These are phyloP conservation scores for Lolium perenne DNA, from an alignment of 176 grass and related monocot species.

Conservation along the genomic window DNA sequence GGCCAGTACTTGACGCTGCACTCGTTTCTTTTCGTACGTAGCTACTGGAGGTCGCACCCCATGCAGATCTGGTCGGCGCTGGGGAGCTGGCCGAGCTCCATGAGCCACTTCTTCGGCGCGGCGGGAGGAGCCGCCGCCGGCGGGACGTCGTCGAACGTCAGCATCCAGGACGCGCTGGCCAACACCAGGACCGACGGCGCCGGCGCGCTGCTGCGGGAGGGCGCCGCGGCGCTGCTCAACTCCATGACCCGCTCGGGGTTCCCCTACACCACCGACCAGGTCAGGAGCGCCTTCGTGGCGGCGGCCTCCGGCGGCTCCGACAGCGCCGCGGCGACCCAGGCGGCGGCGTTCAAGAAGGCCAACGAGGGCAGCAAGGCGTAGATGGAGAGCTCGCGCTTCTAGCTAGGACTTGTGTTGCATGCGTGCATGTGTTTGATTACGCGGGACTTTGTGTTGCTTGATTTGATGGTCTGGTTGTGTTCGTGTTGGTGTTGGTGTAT, in stretches of 20 bases:
- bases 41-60: slow-evolving; percentile 82
- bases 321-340: slow-evolving; percentile 55
- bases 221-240: slow-evolving; percentile 80
- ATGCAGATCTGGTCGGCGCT: slow-evolving; percentile 62
- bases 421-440: background rate
- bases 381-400: background rate
- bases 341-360: slow-evolving; percentile 71
- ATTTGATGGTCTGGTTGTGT: slow-evolving; percentile 20
- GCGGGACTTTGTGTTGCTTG: slow-evolving; percentile 22
- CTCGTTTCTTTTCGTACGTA: background rate
- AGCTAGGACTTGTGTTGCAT: background rate
- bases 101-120: slow-evolving; percentile 56
- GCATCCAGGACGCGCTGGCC: slow-evolving; percentile 66
- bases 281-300: slow-evolving; percentile 53
- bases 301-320: slow-evolving; percentile 45
- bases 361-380: slow-evolving; percentile 61
- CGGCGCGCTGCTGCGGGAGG: slow-evolving; percentile 73
- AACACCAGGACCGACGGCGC: slow-evolving; percentile 67
- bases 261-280: slow-evolving; percentile 73
- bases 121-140: slow-evolving; percentile 40
- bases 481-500: background rate
- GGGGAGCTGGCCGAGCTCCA: slow-evolving; percentile 59
- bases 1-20: background rate
- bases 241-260: slow-evolving; percentile 65
- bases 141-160: slow-evolving; percentile 34